A percentile compares a stretch with the other conserved stretches of the same genome.
Conservation (phyloP, 1,284 basidiomycete genomes). For the Fomitopsis palustris region DNA sequence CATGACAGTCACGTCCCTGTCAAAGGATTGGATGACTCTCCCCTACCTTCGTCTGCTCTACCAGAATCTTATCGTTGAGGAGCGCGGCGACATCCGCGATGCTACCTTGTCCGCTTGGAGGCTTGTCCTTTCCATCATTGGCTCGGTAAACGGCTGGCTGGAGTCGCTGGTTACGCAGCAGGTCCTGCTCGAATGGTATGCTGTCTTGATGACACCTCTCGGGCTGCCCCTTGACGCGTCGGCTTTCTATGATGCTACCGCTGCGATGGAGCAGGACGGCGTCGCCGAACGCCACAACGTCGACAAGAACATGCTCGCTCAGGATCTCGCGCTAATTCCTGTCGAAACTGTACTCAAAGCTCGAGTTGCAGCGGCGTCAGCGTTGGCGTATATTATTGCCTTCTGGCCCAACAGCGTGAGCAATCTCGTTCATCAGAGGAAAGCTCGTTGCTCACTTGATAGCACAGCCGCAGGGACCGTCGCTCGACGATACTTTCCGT, state of each 20-base stretch:
- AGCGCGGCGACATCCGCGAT: constrained; percentile 82
- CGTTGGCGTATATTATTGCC: constrained; percentile 72
- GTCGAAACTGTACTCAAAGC: constrained; percentile 81
- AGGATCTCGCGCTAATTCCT: constrained; percentile 85
- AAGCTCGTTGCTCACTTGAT: not conserved
- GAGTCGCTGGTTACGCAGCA: constrained; percentile 50
- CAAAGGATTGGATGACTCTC: constrained; percentile 80
- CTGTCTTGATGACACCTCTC: constrained; percentile 87
- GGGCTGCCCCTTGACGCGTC: constrained; percentile 76
- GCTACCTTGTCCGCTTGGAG: constrained; percentile 79
- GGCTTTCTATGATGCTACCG: constrained; percentile 67
- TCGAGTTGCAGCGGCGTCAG: constrained; percentile 78
- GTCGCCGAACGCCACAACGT: constrained; percentile 82
- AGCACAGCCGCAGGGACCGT: constrained; percentile 22
- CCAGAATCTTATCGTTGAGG: constrained; percentile 95
- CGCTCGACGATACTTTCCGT: constrained; percentile 61
- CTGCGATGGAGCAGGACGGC: constrained; percentile 38
- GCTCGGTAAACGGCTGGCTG: constrained; percentile 43
- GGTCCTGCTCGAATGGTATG: constrained; percentile 78
- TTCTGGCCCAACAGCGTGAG: constrained; percentile 57
- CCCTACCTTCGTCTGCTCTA: constrained; percentile 84
- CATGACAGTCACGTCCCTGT: constrained; percentile 73
- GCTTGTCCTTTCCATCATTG: constrained; percentile 61
- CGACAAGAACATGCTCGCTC: constrained; percentile 93
- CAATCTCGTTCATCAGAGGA: constrained; percentile 28